These are phyloP conservation scores for Solanum medicagineum DNA, from an alignment of 257 asterid genomes.

Conservation along the genomic window DNA sequence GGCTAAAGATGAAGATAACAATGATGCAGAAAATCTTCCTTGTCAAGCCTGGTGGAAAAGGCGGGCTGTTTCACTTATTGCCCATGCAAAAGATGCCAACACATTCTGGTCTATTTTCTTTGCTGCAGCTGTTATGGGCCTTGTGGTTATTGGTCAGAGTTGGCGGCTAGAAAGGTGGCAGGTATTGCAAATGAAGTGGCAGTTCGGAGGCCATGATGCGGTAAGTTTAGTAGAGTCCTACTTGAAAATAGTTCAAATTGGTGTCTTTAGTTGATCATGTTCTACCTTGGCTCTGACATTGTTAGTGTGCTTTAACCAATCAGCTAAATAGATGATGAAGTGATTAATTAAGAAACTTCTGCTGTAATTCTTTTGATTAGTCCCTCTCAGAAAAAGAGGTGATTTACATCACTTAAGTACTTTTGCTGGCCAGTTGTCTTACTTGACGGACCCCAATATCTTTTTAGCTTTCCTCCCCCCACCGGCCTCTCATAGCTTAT, in stretches of 20 bases:
- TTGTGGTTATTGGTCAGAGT: constrained; percentile 63
- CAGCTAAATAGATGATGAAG: neutral
- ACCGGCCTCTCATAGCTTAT: too few species aligned
- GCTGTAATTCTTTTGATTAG: neutral
- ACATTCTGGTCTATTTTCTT: constrained; percentile 69
- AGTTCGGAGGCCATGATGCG: constrained; percentile 34
- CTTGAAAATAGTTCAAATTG: neutral
- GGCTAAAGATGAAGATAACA: constrained; percentile 18
- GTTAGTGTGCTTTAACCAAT: neutral
- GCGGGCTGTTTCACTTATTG: constrained; percentile 44
- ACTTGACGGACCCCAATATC: neutral
- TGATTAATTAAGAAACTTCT: neutral
- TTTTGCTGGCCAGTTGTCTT: neutral
- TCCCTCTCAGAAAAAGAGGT: neutral
- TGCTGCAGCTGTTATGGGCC: constrained; percentile 88
- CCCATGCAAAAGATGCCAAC: constrained; percentile 74
- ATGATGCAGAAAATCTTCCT: constrained; percentile 46
- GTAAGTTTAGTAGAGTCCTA: constrained; percentile 13
- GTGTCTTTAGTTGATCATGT: neutral
- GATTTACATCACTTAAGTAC: neutral
- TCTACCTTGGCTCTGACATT: neutral
- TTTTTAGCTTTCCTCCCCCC: neutral
- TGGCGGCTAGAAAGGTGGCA: constrained; percentile 81
- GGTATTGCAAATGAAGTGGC: constrained; percentile 53
- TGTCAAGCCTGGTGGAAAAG: constrained; percentile 95